Percentiles rank a stretch among this genome's conserved stretches.
These are phyloP conservation scores for Pyrenophora teres DNA, from an alignment of 2,329 filamentous ascomycete genomes.

Conservation along the genomic window DNA sequence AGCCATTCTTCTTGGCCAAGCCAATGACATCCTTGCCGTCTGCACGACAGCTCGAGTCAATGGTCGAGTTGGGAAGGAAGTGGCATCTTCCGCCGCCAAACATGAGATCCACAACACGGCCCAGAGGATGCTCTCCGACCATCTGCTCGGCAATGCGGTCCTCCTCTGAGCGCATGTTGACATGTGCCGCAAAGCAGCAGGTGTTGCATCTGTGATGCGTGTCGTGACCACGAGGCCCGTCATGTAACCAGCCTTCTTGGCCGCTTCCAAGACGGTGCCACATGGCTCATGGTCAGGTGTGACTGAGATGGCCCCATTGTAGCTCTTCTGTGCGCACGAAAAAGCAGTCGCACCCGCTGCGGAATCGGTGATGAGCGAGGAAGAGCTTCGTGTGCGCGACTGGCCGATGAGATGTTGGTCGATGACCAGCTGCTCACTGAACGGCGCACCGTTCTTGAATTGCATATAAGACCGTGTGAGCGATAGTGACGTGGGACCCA, in stretches of 20 bases:
- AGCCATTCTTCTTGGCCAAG: constrained; percentile 77
- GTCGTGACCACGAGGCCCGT: constrained; percentile 96
- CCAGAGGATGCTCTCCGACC: constrained; percentile 83
- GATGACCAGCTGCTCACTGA: constrained; percentile 74
- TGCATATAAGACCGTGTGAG: constrained; percentile 88
- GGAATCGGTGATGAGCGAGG: constrained; percentile 88
- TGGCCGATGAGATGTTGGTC: constrained; percentile 91
- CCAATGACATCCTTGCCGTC: constrained; percentile 78
- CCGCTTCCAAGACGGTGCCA: constrained; percentile 90
- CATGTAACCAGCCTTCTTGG: constrained; percentile 86
- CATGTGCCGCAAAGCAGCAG: constrained; percentile 94
- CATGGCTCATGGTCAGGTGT: constrained; percentile 84
- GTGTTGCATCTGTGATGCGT: constrained; percentile 91
- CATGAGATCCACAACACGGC: constrained; percentile 87
- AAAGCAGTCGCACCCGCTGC: constrained; percentile 98
- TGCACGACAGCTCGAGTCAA: constrained; percentile 74
- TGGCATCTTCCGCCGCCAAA: constrained; percentile 92
- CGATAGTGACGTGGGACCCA: constrained; percentile 90
- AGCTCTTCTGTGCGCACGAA: constrained; percentile 89
- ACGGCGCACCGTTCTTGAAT: constrained; percentile 71
- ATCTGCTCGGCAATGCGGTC: constrained; percentile 93
- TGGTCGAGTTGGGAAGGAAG: constrained; percentile 80
- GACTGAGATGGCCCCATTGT: constrained; percentile 94
- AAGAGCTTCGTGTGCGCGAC: constrained; percentile 82
- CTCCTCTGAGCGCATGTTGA: constrained; percentile 76